Evolutionary conservation across 208 protist species (phyloP).

Genomic region (Trypanosomatidae sp.): DNA sequence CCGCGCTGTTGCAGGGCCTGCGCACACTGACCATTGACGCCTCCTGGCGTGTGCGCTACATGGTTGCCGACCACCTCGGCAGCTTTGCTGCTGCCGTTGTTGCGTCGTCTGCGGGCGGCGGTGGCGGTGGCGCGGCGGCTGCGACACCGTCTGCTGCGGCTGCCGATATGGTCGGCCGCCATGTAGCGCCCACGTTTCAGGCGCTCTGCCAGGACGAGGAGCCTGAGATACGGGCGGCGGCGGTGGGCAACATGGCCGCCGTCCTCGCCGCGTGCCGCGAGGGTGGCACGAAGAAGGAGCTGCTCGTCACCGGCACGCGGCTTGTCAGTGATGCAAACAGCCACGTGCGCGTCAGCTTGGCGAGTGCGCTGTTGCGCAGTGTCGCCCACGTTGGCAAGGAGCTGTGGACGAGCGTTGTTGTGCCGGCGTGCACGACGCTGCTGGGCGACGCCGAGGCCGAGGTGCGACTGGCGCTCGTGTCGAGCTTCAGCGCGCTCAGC

Average conservation of each 20-base stretch:
- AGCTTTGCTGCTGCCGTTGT: constrained; percentile 35
- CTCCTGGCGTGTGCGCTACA: constrained; percentile 97
- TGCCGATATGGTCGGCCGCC: constrained; percentile 42
- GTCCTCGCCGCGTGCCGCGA: constrained; percentile 48
- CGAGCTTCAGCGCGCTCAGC: constrained; percentile 76
- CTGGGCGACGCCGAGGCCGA: constrained; percentile 67
- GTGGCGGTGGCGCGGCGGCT: constrained; percentile 14
- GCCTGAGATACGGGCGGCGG: constrained; percentile 75
- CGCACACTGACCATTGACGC: constrained; percentile 75
- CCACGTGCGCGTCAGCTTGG: constrained; percentile 80
- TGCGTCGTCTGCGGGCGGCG: constrained; percentile 23
- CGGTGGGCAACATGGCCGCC: constrained; percentile 70
- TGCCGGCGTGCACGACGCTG: constrained; percentile 68
- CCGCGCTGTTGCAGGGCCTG: constrained; percentile 70
- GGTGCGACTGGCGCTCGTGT: constrained; percentile 75
- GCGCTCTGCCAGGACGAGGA: constrained; percentile 68
- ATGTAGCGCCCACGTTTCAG: constrained; percentile 56
- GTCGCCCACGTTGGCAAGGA: constrained; percentile 60
- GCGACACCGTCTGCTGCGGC: constrained; percentile 11
- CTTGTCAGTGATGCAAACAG: constrained; percentile 53
- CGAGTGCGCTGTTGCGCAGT: constrained; percentile 65
- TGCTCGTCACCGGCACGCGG: constrained; percentile 55
- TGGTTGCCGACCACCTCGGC: constrained; percentile 93
- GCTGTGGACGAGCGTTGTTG: constrained; percentile 54
- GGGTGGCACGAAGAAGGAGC: constrained; percentile 36